Percentiles rank a stretch among this genome's conserved stretches.
Conservation (phyloP, 1,284 basidiomycete genomes). For the Ustilago bromivora region DNA sequence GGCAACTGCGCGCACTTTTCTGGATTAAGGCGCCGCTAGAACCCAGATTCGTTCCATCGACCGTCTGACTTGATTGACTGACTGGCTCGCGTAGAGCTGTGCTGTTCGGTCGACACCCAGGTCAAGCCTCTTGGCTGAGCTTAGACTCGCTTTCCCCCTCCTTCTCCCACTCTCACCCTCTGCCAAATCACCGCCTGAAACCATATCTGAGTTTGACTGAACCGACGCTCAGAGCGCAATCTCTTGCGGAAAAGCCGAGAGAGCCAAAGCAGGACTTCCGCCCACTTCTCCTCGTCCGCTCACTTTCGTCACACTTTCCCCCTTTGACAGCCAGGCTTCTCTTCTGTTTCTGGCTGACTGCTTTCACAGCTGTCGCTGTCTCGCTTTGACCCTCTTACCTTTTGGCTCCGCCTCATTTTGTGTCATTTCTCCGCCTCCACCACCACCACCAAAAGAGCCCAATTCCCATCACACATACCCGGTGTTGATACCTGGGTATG, state of each 20-base stretch:
- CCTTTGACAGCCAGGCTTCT: background rate
- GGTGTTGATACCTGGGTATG: background rate
- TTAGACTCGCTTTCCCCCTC: background rate
- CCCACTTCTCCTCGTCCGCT: background rate
- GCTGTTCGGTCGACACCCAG: background rate
- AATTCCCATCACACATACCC: background rate
- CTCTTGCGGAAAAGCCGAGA: background rate
- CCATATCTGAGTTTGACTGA: slow-evolving; percentile 2
- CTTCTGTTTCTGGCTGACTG: background rate
- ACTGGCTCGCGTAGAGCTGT: background rate
- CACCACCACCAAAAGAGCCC: slow-evolving; percentile 8
- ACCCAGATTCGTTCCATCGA: background rate
- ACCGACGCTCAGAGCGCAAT: background rate
- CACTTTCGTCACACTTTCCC: background rate
- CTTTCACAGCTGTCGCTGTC: background rate
- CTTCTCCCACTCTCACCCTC: background rate
- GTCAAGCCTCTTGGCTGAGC: slow-evolving; percentile 1
- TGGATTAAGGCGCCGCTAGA: slow-evolving; percentile 2
- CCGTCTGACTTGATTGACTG: background rate
- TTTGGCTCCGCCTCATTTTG: slow-evolving; percentile 3
- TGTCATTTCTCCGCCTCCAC: slow-evolving; percentile 18
- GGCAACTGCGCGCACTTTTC: background rate
- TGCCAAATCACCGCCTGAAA: background rate
- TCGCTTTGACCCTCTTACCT: background rate
- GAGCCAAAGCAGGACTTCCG: background rate